These are phyloP conservation scores for Davidsoniella virescens DNA, from an alignment of 2,329 filamentous ascomycete species.

Conservation along the genomic window DNA sequence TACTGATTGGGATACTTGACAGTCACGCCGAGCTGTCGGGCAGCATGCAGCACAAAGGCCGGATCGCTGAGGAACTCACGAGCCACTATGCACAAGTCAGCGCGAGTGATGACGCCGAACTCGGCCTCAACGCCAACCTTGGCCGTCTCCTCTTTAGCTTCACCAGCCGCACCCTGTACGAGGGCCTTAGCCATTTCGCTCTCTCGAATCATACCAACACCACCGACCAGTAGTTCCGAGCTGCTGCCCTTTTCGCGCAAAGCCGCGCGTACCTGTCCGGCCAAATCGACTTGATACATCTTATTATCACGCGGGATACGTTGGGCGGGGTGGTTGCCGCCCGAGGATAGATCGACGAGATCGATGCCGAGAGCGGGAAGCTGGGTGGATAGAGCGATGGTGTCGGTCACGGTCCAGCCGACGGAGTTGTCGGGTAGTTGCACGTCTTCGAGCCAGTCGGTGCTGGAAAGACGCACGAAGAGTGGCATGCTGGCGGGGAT, in stretches of 20 bases:
- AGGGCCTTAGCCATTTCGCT: constrained; percentile 48
- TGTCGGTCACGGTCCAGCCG: constrained; percentile 53
- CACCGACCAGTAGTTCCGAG: constrained; percentile 44
- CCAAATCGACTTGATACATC: constrained; percentile 60
- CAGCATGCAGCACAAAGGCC: constrained; percentile 57
- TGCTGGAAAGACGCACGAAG: constrained; percentile 42
- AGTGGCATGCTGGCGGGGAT: constrained; percentile 40
- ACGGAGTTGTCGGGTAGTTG: constrained; percentile 18
- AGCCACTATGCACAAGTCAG: constrained; percentile 58
- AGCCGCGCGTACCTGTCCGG: constrained; percentile 53
- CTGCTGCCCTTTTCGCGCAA: constrained; percentile 30
- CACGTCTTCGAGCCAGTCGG: constrained; percentile 42
- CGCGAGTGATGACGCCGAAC: constrained; percentile 26
- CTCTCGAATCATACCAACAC: constrained; percentile 58
- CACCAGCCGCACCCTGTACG: constrained; percentile 31
- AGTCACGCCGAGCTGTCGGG: constrained; percentile 53
- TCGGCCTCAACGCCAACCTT: constrained; percentile 25
- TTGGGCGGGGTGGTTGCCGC: constrained; percentile 49
- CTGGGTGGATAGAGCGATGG: constrained; percentile 36
- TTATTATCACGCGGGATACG: constrained; percentile 44
- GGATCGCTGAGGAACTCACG: constrained; percentile 72
- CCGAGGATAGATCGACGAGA: constrained; percentile 66
- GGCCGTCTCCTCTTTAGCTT: constrained; percentile 21
- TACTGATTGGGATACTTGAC: constrained; percentile 60
- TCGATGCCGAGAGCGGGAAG: constrained; percentile 64